Percentiles rank a stretch among this genome's conserved stretches.
Conservation (phyloP, 345 rosid species). For the Euphorbia tirucalli region DNA sequence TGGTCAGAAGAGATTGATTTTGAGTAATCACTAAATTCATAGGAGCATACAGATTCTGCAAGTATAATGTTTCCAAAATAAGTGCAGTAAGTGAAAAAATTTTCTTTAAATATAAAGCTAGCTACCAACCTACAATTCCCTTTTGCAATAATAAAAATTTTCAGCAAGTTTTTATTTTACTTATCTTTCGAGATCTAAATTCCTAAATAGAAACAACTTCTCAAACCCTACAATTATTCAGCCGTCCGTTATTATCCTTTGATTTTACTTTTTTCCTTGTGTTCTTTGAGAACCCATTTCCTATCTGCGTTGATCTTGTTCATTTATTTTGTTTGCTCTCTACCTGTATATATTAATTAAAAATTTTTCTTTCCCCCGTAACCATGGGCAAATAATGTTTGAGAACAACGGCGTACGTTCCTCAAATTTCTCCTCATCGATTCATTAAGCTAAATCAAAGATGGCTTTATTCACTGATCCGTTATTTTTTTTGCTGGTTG, state of each 20-base stretch:
- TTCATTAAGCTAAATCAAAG: not conserved
- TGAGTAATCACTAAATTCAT: not conserved
- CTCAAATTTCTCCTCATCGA: not conserved
- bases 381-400: not conserved
- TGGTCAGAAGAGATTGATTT: conserved; percentile 10
- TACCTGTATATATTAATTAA: not conserved
- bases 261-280: not conserved
- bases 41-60: conserved; percentile 8
- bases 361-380: not conserved
- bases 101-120: not conserved
- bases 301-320: not conserved
- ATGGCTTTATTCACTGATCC: not conserved
- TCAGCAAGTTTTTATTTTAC: not conserved
- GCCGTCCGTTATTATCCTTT: not conserved
- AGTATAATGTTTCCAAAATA: conserved; percentile 22
- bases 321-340: not conserved
- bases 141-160: too few relatives aligned
- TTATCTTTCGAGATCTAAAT: not conserved
- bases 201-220: not conserved
- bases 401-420: not conserved
- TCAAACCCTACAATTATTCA: conserved; percentile 19
- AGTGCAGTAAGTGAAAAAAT: conserved; percentile 1
- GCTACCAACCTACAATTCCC: not conserved
- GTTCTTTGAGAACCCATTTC: not conserved
- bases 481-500: not conserved